Conservation (phyloP, 495 filamentous ascomycete species). For the Melanomma pulvis-pyrius region DNA sequence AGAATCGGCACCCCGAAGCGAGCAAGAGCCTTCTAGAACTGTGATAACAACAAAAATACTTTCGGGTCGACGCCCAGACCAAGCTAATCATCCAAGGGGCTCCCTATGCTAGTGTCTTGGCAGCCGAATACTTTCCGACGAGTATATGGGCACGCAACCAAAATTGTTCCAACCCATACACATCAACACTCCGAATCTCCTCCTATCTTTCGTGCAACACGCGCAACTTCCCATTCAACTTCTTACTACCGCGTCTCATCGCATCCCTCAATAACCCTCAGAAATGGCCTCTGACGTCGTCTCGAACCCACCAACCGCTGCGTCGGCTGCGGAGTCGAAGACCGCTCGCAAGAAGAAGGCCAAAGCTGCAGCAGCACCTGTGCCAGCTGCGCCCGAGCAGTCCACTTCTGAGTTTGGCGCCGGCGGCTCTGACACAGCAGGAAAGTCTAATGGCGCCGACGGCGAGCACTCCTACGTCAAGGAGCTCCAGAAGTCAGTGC, state of each 20-base stretch:
- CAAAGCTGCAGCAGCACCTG: conserved; percentile 41
- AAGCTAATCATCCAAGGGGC: too few species aligned
- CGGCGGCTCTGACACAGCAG: conserved; percentile 31
- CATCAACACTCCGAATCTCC: conserved; percentile 7
- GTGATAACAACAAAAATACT: too few species aligned
- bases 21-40: too few species aligned
- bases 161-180: conserved; percentile 1
- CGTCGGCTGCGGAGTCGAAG: conserved; percentile 43
- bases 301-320: conserved; percentile 36
- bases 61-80: too few species aligned
- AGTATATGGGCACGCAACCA: not conserved
- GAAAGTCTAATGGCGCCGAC: conserved; percentile 54
- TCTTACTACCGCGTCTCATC: not conserved
- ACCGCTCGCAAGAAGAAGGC: conserved; percentile 49
- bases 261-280: not conserved
- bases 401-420: conserved; percentile 34
- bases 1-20: too few species aligned
- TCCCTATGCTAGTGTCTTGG: not conserved
- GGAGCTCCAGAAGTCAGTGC: conserved; percentile 80
- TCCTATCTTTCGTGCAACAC: conserved; percentile 19
- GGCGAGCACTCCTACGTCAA: conserved; percentile 77
- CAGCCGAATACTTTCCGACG: not conserved
- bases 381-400: conserved; percentile 19
- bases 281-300: conserved; percentile 34
- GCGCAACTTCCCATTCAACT: not conserved